Evolutionary conservation across 495 filamentous ascomycete species (phyloP).

Genomic region (Podospora didyma): DNA sequence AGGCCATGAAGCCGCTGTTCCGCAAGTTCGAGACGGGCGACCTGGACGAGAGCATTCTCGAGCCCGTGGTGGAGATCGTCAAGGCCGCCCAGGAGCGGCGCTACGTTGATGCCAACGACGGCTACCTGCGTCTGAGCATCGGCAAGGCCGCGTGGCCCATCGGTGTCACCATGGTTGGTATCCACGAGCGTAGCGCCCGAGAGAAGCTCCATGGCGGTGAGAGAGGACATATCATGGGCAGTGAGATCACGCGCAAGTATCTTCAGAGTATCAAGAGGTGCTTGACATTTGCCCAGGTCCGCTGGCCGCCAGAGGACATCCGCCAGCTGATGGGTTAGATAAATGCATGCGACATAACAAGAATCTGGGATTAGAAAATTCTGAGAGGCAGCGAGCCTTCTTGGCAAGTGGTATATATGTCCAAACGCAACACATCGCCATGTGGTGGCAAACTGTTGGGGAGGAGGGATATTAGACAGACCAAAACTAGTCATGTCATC

Average conservation of each 20-base stretch:
- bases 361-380: too few relatives aligned
- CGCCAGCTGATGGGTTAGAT: conserved; percentile 91
- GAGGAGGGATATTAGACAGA: too few relatives aligned
- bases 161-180: conserved; percentile 99
- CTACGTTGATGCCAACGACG: conserved; percentile 96
- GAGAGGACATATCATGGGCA: conserved; percentile 93
- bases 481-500: too few relatives aligned
- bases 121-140: conserved; percentile 87
- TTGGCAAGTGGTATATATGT: too few relatives aligned
- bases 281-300: conserved; percentile 90
- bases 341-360: background rate
- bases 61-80: conserved; percentile 90
- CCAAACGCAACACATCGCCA: too few relatives aligned
- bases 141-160: conserved; percentile 99
- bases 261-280: conserved; percentile 97
- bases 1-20: conserved; percentile 89
- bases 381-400: too few relatives aligned
- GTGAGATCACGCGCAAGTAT: conserved; percentile 92
- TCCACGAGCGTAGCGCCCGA: conserved; percentile 90
- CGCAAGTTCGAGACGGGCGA: conserved; percentile 78
- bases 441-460: too few relatives aligned
- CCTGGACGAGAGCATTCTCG: conserved; percentile 71
- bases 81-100: conserved; percentile 79
- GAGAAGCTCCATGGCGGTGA: conserved; percentile 93
- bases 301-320: conserved; percentile 92